A percentile compares a stretch with the other conserved stretches of the same genome.
Evolutionary conservation across 345 rosid species (phyloP).

Genomic region (Boechera stricta): DNA sequence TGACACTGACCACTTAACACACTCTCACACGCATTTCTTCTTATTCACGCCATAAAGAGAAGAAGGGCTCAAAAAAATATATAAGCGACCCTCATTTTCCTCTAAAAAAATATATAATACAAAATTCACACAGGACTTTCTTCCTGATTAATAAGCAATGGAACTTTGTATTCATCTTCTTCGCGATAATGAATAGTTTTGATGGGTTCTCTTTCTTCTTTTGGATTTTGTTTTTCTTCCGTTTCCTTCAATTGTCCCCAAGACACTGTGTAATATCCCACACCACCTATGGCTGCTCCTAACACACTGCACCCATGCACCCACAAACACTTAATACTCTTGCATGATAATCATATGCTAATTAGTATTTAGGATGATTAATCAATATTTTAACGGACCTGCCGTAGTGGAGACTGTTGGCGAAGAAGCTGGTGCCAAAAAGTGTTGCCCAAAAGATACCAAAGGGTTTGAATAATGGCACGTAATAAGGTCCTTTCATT

Average conservation of each 20-base stretch:
- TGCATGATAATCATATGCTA: constrained; percentile 2
- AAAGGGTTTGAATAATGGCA: constrained; percentile 78
- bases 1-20: constrained; percentile 29
- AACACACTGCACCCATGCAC: constrained; percentile 61
- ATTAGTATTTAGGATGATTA: neutral
- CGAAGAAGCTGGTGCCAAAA: constrained; percentile 72
- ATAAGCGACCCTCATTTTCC: constrained; percentile 25
- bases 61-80: constrained; percentile 31
- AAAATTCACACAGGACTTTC: constrained; percentile 43
- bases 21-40: constrained; percentile 35
- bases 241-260: constrained; percentile 67
- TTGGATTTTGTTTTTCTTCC: constrained; percentile 44
- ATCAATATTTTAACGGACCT: constrained; percentile 49
- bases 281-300: constrained; percentile 68
- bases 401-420: constrained; percentile 76
- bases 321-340: constrained; percentile 1
- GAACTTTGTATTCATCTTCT: constrained; percentile 47
- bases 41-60: constrained; percentile 31
- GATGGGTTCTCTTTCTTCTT: constrained; percentile 23
- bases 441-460: constrained; percentile 68
- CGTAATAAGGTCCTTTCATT: constrained; percentile 68
- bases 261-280: constrained; percentile 60
- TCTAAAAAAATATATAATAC: constrained; percentile 9
- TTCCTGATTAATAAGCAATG: constrained; percentile 58
- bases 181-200: constrained; percentile 38